Base-by-base conservation (phyloP, 2,329 filamentous ascomycete genomes). In the Fusarium circinatum region DNA sequence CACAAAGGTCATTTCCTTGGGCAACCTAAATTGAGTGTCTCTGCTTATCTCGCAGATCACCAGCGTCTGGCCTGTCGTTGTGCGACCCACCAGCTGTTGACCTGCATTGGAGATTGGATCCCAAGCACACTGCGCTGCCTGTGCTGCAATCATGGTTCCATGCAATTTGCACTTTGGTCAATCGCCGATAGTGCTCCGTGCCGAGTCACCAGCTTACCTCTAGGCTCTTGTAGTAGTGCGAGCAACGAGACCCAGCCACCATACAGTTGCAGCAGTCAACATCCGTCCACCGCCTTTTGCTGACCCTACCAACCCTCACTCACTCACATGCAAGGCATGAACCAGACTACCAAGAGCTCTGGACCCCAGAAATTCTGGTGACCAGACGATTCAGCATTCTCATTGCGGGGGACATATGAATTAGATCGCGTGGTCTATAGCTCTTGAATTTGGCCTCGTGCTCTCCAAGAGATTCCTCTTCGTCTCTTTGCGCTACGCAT, bases 21-120 rank as follows among this genome's bases (percentile, higher is more conserved):
- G 30, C 30, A 38, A 44, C 42, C 30, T 51, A 45, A 34, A 55
- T 52, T 59, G 57, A 38, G 55, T 61, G 60, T 51, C 45, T 51
- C 69, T 51, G 41, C 76, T 76, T 74, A 75, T 75, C 75, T 74
- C 58, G 70, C 64, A 70, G 69, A 62, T 77, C 68, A 62, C 63
- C 58, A 61, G 48, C 59, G 47, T 54, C 48, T 65, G 42, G 52
- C 30, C 49, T 55, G 48, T 48, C 59, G 38, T 55, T 70, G 59
- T 56, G 39, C 52, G 62, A 59, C 65, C 76, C 76, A 74, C 73
- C 54, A 49, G 59, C 58, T 64, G 32, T 71, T 68, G 60, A 64
- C 67, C 56, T 75, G 75, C 75, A 75, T 48, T 30, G 45, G 26
- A 30, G 73, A 75, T 48, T 30, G 45, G 26, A 30, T 72, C 60